These are phyloP conservation scores for Boletus insuetus DNA, from an alignment of 768 basidiomycete species.

Conservation along the genomic window DNA sequence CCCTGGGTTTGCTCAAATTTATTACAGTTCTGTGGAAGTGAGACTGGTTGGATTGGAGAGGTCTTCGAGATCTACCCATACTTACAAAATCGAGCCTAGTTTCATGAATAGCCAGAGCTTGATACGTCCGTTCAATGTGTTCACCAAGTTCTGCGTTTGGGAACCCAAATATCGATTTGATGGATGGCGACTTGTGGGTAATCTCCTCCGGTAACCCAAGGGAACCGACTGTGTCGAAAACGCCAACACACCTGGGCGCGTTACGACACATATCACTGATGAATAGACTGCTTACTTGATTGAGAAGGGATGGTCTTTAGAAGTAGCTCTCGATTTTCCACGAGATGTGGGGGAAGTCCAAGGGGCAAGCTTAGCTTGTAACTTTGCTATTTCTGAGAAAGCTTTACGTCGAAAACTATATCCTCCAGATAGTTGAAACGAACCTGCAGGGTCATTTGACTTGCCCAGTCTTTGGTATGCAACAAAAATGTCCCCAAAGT, in stretches of 20 bases:
- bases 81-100: constrained; percentile 66
- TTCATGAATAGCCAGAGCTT: constrained; percentile 70
- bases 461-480: constrained; percentile 62
- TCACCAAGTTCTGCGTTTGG: constrained; percentile 55
- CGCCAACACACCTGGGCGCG: constrained; percentile 56
- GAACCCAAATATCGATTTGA: constrained; percentile 62
- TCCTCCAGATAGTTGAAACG: background rate
- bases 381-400: constrained; percentile 32
- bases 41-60: background rate
- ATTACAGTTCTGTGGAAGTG: constrained; percentile 46
- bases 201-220: constrained; percentile 69
- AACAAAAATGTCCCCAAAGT: constrained; percentile 63
- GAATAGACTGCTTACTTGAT: constrained; percentile 48
- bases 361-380: constrained; percentile 46
- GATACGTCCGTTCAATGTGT: constrained; percentile 64
- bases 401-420: background rate
- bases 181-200: constrained; percentile 40
- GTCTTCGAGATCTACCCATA: background rate
- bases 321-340: constrained; percentile 52
- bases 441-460: constrained; percentile 45
- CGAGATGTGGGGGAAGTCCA: constrained; percentile 54
- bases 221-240: constrained; percentile 78
- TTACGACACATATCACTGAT: constrained; percentile 1
- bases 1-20: constrained; percentile 59
- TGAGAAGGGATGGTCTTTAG: constrained; percentile 48